Evolutionary conservation across 2,329 filamentous ascomycete genomes (phyloP).

Genomic region (Penicillium paneum): DNA sequence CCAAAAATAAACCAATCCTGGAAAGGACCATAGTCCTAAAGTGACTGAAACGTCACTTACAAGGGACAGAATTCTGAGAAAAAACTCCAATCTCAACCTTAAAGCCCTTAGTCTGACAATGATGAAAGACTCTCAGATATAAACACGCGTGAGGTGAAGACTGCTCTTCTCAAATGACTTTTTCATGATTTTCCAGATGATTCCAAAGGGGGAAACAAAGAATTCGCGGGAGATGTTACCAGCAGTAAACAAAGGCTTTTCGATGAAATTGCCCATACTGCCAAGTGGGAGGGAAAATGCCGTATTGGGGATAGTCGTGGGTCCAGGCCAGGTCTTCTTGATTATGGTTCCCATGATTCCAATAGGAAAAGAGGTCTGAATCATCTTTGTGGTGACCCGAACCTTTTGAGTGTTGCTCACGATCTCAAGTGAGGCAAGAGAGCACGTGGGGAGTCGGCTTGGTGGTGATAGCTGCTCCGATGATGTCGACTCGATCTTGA

Average conservation of each 20-base stretch:
- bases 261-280: background rate
- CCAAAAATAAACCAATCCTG: background rate
- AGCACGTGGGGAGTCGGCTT: background rate
- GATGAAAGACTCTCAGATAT: background rate
- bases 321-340: background rate
- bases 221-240: too few relatives aligned
- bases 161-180: background rate
- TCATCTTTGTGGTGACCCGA: too few relatives aligned
- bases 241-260: background rate
- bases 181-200: background rate
- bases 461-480: background rate
- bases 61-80: background rate
- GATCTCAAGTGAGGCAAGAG: background rate
- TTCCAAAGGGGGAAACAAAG: background rate
- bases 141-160: background rate
- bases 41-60: background rate
- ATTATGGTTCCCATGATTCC: background rate
- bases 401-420: background rate
- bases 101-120: background rate
- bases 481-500: background rate
- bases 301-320: background rate
- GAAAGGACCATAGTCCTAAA: background rate
- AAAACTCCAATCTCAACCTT: background rate
- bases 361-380: accelerated
- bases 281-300: too few relatives aligned